phyloP scores from a whole-genome alignment of 2,329 filamentous ascomycete genomes.

The Penicillium digitatum region DNA sequence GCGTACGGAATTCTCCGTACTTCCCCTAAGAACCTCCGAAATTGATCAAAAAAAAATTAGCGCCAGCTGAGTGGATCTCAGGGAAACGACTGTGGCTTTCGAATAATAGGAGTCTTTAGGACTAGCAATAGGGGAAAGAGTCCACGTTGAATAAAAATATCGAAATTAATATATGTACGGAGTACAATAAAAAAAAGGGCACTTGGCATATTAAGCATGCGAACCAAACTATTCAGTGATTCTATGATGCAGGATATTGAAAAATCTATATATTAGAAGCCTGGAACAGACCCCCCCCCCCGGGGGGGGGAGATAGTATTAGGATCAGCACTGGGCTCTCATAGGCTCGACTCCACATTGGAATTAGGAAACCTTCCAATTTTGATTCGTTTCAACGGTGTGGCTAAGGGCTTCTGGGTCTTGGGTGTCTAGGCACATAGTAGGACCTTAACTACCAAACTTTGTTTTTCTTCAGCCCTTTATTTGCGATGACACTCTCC shows the following conservation, averaged over 20 bases:
- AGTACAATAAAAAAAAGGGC: neutral
- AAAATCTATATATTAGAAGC: neutral
- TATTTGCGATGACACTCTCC: too few species aligned
- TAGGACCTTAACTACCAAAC: too few species aligned
- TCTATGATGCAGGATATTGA: neutral
- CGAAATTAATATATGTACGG: neutral
- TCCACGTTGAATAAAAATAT: neutral
- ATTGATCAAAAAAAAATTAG: slow-evolving; percentile 1
- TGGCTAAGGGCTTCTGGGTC: neutral
- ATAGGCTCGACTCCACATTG: neutral
- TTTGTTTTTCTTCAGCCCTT: too few species aligned
- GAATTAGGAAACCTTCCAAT: neutral
- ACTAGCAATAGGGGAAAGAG: neutral
- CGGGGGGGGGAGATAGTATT: slow-evolving; percentile 2
- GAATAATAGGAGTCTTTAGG: neutral
- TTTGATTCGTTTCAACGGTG: slow-evolving; percentile 1
- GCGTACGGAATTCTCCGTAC: too few species aligned
- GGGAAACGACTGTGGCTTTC: neutral
- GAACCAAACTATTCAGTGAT: neutral
- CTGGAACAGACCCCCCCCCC: neutral
- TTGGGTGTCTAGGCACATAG: too few species aligned
- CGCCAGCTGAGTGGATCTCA: neutral
- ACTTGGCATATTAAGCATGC: neutral
- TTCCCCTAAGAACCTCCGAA: neutral
- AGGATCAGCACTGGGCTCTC: neutral